These are phyloP conservation scores for Mortierella antarctica DNA, from an alignment of 192 early-diverging fungal species.

Conservation along the genomic window DNA sequence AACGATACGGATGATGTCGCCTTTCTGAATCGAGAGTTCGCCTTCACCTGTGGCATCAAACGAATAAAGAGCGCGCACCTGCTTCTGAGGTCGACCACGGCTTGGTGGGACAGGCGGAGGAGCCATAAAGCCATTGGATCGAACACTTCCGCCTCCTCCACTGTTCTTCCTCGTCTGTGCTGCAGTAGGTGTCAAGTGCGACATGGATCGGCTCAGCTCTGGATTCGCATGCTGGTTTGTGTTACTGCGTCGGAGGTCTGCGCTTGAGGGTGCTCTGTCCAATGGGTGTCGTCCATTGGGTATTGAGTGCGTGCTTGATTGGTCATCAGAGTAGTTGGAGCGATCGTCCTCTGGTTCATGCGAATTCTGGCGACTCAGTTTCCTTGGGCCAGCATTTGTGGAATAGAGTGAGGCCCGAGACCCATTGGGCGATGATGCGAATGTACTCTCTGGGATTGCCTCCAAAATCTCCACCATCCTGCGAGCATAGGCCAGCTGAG, in stretches of 20 bases:
- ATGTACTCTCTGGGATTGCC: constrained; percentile 44
- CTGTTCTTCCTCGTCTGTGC: constrained; percentile 48
- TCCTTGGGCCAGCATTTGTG: constrained; percentile 17
- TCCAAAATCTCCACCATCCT: constrained; percentile 43
- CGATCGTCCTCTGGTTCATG: constrained; percentile 41
- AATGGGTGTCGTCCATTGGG: constrained; percentile 53
- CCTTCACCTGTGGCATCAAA: constrained; percentile 84
- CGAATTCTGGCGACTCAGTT: constrained; percentile 34
- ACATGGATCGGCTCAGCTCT: constrained; percentile 58
- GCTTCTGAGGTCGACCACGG: constrained; percentile 60
- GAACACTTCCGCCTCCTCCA: constrained; percentile 20
- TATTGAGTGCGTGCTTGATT: constrained; percentile 49
- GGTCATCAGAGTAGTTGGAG: constrained; percentile 30
- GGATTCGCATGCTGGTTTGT: constrained; percentile 26
- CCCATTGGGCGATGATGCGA: constrained; percentile 29
- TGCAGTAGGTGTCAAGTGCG: constrained; percentile 45
- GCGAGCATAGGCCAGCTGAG: constrained; percentile 42
- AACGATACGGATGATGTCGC: constrained; percentile 88
- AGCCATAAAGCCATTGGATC: constrained; percentile 39
- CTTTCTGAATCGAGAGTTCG: constrained; percentile 84
- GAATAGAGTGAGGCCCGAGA: constrained; percentile 37
- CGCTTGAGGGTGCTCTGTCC: constrained; percentile 55
- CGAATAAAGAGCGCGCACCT: constrained; percentile 78
- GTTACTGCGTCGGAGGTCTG: constrained; percentile 33
- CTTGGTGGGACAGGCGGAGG: constrained; percentile 54